phyloP scores from a whole-genome alignment of 768 basidiomycete species.

The Termitomyces sp. region DNA sequence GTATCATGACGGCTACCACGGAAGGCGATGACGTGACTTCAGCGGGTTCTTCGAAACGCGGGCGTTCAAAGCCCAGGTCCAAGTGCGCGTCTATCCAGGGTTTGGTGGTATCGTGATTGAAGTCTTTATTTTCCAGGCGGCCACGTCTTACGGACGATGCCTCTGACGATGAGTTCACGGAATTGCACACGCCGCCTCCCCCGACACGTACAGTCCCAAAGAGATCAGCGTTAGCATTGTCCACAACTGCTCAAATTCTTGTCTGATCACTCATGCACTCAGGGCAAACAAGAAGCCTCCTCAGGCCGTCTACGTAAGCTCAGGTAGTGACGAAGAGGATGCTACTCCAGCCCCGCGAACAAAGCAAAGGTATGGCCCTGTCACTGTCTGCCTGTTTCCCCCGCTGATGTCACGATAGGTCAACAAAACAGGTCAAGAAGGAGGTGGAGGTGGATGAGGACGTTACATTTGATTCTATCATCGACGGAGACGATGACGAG shows the following conservation, averaged over 20 bases:
- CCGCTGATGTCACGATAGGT: constrained; percentile 6
- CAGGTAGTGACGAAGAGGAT: constrained; percentile 33
- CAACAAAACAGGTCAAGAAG: constrained; percentile 24
- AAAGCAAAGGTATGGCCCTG: constrained; percentile 9
- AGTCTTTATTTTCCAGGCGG: constrained; percentile 29
- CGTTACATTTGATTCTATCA: constrained; percentile 40
- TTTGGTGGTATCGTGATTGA: neutral
- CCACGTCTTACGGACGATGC: constrained; percentile 49
- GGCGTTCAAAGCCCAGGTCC: constrained; percentile 26
- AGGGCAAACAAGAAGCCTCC: constrained; percentile 36
- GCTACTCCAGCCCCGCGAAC: constrained; percentile 12
- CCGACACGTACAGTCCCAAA: constrained; percentile 46
- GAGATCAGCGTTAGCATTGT: constrained; percentile 47
- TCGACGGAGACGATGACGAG: constrained; percentile 41
- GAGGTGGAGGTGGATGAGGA: constrained; percentile 27
- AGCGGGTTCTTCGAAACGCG: constrained; percentile 26
- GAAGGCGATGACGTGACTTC: constrained; percentile 28
- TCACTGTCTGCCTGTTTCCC: neutral
- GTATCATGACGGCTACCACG: constrained; percentile 41
- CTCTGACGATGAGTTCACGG: constrained; percentile 31
- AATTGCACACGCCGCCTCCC: constrained; percentile 26
- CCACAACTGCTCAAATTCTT: neutral
- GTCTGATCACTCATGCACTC: neutral
- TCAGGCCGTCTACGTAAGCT: constrained; percentile 29
- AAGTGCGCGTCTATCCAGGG: constrained; percentile 29